Percentiles rank a stretch among this genome's conserved stretches.
phyloP scores from a whole-genome alignment of 1,139 yeast genomes.

The Yamadazyma taylorii region DNA sequence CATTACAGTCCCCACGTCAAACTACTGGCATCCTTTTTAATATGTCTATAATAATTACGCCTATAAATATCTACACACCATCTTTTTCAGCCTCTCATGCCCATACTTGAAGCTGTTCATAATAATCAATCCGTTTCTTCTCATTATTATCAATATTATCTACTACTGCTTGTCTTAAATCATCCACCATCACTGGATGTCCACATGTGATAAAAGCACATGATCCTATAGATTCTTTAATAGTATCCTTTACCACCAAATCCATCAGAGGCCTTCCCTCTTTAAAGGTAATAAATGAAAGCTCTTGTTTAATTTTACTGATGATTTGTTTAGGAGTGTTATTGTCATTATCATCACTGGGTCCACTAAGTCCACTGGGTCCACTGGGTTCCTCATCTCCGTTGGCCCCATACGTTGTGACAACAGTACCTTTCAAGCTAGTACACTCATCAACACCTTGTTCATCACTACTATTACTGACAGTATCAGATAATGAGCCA shows the following conservation, averaged over 20 bases:
- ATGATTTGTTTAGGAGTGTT: constrained; percentile 8
- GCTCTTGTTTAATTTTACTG: constrained; percentile 17
- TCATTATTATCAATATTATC: constrained; percentile 25
- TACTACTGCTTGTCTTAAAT: constrained; percentile 36
- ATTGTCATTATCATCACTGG: too few relatives aligned
- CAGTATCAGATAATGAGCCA: background rate
- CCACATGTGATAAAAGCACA: constrained; percentile 50
- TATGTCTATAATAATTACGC: background rate
- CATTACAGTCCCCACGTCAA: too few relatives aligned
- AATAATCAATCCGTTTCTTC: constrained; percentile 44
- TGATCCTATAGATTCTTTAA: constrained; percentile 38
- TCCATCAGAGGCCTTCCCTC: constrained; percentile 48
- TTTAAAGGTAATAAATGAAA: constrained; percentile 36
- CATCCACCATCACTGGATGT: constrained; percentile 52
- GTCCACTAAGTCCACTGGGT: too few relatives aligned
- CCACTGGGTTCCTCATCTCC: too few relatives aligned
- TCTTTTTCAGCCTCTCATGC: constrained; percentile 26
- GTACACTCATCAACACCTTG: background rate
- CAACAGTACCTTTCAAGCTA: background rate
- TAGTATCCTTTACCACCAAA: constrained; percentile 33
- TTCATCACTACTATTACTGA: background rate
- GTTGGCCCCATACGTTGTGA: too few relatives aligned
- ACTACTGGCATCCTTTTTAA: too few relatives aligned
- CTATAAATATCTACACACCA: constrained; percentile 2
- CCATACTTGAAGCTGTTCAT: constrained; percentile 48